Conservation (phyloP, 2,329 filamentous ascomycete species). For the Ophiostoma pallidulum region DNA sequence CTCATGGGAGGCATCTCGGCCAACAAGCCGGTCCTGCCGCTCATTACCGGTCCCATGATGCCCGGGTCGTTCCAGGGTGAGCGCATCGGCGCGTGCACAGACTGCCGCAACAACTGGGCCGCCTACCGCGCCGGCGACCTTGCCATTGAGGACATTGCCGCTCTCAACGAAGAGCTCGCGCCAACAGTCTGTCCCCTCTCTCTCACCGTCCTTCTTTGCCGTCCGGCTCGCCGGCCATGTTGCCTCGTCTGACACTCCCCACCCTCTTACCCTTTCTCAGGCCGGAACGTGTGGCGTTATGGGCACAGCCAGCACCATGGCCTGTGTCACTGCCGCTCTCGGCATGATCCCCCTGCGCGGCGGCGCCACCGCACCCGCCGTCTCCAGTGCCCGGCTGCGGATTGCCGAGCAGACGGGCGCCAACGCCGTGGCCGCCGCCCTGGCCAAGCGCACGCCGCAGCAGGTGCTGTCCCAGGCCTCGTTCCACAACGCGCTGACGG, state of each 20-base stretch:
- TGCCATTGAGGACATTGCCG: constrained; percentile 62
- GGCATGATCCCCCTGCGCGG: constrained; percentile 65
- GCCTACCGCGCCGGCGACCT: constrained; percentile 54
- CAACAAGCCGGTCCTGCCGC: constrained; percentile 59
- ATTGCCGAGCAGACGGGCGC: constrained; percentile 66
- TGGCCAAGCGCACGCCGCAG: constrained; percentile 58
- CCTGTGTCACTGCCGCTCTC: constrained; percentile 70
- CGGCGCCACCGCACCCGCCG: constrained; percentile 69
- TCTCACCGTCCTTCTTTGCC: too few relatives aligned
- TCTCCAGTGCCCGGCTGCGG: constrained; percentile 67
- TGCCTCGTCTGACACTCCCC: too few relatives aligned
- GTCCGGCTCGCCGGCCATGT: too few relatives aligned
- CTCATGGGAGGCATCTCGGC: constrained; percentile 68
- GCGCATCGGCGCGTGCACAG: constrained; percentile 63
- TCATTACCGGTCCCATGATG: constrained; percentile 66
- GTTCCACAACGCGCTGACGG: constrained; percentile 78
- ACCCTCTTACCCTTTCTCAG: constrained; percentile 20
- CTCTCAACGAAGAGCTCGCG: constrained; percentile 62
- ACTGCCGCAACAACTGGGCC: constrained; percentile 67
- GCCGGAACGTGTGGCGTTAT: constrained; percentile 81
- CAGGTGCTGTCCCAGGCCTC: constrained; percentile 62
- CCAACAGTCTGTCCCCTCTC: constrained; percentile 45
- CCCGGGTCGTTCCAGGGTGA: constrained; percentile 56
- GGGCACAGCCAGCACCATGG: constrained; percentile 89
- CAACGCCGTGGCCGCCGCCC: constrained; percentile 57